A percentile compares a stretch with the other conserved stretches of the same genome.
Conservation (phyloP, 106 monocot species). For the Dioscorea dumetorum region DNA sequence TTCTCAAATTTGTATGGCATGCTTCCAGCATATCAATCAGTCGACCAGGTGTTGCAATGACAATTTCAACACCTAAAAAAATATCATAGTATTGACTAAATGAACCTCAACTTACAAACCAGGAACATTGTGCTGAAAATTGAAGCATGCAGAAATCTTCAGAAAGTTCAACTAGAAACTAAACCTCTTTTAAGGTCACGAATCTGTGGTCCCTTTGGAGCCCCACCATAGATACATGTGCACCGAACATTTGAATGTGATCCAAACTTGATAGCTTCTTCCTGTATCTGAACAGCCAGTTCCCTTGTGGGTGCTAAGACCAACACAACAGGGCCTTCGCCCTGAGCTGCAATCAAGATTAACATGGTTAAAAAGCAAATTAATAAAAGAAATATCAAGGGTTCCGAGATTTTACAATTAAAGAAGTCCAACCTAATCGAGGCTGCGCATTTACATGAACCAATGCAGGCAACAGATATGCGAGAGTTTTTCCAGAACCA, state of each 20-base stretch:
- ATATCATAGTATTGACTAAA: background rate
- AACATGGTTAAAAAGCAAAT: background rate
- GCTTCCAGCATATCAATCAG: conserved; percentile 97
- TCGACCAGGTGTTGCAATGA: conserved; percentile 94
- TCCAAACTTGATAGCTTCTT: conserved; percentile 90
- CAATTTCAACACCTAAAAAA: conserved; percentile 87
- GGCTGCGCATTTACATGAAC: conserved; percentile 94
- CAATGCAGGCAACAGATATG: conserved; percentile 84
- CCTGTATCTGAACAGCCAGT: conserved; percentile 96
- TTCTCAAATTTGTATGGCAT: conserved; percentile 72
- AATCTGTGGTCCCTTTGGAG: conserved; percentile 97
- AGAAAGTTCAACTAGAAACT: background rate
- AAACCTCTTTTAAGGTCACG: conserved; percentile 88
- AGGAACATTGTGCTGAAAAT: background rate
- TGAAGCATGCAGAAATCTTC: background rate
- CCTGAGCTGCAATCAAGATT: conserved; percentile 35
- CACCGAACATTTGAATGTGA: conserved; percentile 60
- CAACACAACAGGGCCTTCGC: conserved; percentile 84
- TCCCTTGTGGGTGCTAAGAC: conserved; percentile 93
- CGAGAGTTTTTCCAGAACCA: conserved; percentile 93
- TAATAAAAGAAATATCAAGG: background rate
- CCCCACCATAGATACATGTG: conserved; percentile 91
- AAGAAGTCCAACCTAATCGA: conserved; percentile 47
- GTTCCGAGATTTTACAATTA: background rate
- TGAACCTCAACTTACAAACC: background rate